phyloP scores from a whole-genome alignment of 1,284 basidiomycete genomes.

The Ganoderma sinense region DNA sequence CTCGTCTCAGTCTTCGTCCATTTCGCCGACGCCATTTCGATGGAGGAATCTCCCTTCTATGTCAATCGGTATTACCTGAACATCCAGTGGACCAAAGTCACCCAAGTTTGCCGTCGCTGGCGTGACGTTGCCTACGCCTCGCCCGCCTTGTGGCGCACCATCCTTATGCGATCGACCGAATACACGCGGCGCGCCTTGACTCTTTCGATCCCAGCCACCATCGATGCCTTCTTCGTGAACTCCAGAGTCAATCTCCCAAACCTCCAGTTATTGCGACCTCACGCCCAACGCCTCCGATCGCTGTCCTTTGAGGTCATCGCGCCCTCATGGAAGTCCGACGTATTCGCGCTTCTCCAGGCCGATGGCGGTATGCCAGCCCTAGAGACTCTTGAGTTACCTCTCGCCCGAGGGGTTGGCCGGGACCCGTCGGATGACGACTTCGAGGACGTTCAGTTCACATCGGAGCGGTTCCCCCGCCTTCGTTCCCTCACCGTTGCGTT shows the following conservation, averaged over 20 bases:
- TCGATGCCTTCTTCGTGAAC: not conserved
- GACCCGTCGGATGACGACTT: not conserved
- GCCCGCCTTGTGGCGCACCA: not conserved
- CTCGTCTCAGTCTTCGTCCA: not conserved
- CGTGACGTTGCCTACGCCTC: not conserved
- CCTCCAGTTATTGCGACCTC: not conserved
- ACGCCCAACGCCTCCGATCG: not conserved
- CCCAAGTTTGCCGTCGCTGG: not conserved
- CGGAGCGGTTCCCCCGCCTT: not conserved
- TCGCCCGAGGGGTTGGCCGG: not conserved
- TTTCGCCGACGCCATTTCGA: not conserved
- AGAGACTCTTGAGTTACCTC: not conserved
- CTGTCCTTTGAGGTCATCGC: not conserved
- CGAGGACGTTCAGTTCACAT: not conserved
- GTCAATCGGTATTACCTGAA: not conserved
- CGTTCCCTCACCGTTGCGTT: not conserved
- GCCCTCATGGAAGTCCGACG: not conserved
- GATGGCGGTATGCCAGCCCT: not conserved
- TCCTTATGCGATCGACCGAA: not conserved
- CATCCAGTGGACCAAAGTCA: not conserved
- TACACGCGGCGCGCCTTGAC: not conserved
- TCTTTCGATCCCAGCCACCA: not conserved
- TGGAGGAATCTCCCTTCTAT: not conserved
- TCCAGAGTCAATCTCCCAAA: not conserved
- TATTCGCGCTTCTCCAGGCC: not conserved